These are phyloP conservation scores for Scheffersomyces spartinae DNA, from an alignment of 805 yeast species.

Conservation along the genomic window DNA sequence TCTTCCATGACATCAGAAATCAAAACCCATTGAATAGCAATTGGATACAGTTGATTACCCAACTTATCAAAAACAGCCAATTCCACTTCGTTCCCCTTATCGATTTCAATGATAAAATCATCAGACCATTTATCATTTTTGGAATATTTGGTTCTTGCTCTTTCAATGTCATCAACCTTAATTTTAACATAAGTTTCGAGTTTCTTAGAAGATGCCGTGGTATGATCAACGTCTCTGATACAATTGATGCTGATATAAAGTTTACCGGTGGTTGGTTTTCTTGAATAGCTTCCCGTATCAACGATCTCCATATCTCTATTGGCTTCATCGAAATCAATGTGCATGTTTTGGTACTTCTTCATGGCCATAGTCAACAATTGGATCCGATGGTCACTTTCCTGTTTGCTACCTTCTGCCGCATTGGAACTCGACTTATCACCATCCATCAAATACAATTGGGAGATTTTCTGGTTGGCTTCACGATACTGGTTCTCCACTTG, in stretches of 20 bases:
- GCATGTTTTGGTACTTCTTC: slow-evolving; percentile 83
- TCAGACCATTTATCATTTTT: slow-evolving; percentile 79
- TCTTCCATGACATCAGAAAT: slow-evolving; percentile 91
- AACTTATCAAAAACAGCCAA: slow-evolving; percentile 75
- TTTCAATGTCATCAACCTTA: slow-evolving; percentile 81
- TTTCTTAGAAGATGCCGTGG: slow-evolving; percentile 66
- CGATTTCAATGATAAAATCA: slow-evolving; percentile 68
- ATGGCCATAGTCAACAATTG: slow-evolving; percentile 73
- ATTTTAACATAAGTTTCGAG: slow-evolving; percentile 72
- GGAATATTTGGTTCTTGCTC: slow-evolving; percentile 63
- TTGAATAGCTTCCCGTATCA: slow-evolving; percentile 60
- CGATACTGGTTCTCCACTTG: slow-evolving; percentile 91
- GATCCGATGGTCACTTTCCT: slow-evolving; percentile 78
- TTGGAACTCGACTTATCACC: slow-evolving; percentile 80
- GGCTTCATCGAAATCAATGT: slow-evolving; percentile 56
- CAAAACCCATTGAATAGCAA: slow-evolving; percentile 86
- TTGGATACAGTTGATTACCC: slow-evolving; percentile 63
- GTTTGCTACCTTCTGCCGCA: slow-evolving; percentile 81
- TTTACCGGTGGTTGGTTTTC: slow-evolving; percentile 77
- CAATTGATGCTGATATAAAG: slow-evolving; percentile 64
- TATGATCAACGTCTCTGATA: slow-evolving; percentile 85
- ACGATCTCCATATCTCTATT: slow-evolving; percentile 54
- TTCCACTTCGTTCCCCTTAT: slow-evolving; percentile 87
- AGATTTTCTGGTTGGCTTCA: slow-evolving; percentile 84
- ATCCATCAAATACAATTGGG: slow-evolving; percentile 75